A percentile compares a stretch with the other conserved stretches of the same genome.
phyloP scores from a whole-genome alignment of 1,284 basidiomycete species.

The Marasmius oreades region DNA sequence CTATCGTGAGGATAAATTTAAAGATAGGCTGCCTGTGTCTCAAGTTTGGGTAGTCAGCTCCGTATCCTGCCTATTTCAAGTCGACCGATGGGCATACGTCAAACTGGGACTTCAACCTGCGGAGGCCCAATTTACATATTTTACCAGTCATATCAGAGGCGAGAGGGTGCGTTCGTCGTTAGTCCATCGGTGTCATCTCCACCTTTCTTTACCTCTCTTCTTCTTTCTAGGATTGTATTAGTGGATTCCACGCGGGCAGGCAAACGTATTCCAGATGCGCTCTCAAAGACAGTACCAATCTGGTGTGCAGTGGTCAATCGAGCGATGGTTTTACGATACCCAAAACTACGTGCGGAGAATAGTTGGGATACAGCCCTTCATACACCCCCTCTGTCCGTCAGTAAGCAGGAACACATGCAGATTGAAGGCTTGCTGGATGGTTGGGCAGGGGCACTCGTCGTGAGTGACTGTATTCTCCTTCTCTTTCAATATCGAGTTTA shows the following conservation, averaged over 20 bases:
- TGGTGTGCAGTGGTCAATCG: conserved; percentile 94
- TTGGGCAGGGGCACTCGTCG: conserved; percentile 65
- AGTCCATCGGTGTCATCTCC: background rate
- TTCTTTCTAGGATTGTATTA: conserved; percentile 63
- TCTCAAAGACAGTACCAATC: conserved; percentile 92
- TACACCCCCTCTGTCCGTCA: conserved; percentile 63
- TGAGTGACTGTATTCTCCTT: conserved; percentile 25
- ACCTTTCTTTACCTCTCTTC: background rate
- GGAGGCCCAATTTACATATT: conserved; percentile 84
- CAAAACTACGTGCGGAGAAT: conserved; percentile 19
- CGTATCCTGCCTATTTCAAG: conserved; percentile 84
- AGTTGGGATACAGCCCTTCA: conserved; percentile 56
- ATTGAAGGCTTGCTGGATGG: conserved; percentile 59
- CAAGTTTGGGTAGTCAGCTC: conserved; percentile 27
- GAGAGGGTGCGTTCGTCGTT: conserved; percentile 51
- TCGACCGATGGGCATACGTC: conserved; percentile 93
- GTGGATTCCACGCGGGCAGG: conserved; percentile 94
- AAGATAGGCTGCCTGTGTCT: background rate
- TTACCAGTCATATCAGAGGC: conserved; percentile 53
- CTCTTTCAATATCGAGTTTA: background rate
- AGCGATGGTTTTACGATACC: conserved; percentile 44
- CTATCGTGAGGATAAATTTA: conserved; percentile 41
- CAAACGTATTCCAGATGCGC: conserved; percentile 92
- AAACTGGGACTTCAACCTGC: conserved; percentile 85
- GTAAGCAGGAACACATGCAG: conserved; percentile 70